These are phyloP conservation scores for Diplodia mutila DNA, from an alignment of 2,329 filamentous ascomycete genomes.

Conservation along the genomic window DNA sequence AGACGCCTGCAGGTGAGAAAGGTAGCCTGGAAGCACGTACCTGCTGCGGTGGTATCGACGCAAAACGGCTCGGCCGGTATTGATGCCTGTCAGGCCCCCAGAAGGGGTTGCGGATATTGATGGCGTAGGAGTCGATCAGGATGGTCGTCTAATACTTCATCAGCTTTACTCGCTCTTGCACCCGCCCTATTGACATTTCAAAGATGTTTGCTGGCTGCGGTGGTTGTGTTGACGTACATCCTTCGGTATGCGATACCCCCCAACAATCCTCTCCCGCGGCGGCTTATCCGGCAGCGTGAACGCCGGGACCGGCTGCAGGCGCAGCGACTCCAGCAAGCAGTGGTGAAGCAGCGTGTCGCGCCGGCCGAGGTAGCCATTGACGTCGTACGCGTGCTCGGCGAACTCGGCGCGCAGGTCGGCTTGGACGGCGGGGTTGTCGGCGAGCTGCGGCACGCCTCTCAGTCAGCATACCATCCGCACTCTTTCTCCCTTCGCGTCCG, in stretches of 20 bases:
- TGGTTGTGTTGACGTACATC: constrained; percentile 9
- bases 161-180: background rate
- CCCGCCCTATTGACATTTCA: too few species aligned
- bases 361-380: background rate
- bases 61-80: constrained; percentile 23
- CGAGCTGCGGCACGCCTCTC: too few species aligned
- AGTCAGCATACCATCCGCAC: too few species aligned
- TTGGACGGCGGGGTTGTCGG: constrained; percentile 20
- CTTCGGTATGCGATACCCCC: constrained; percentile 18
- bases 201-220: too few species aligned
- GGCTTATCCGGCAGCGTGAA: constrained; percentile 24
- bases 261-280: constrained; percentile 10
- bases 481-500: too few species aligned
- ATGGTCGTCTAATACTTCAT: constrained; percentile 11
- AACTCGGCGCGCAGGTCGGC: constrained; percentile 21
- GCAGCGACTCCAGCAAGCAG: constrained; percentile 25
- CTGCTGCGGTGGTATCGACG: constrained; percentile 13
- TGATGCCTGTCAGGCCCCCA: constrained; percentile 20
- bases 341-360: constrained; percentile 23
- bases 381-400: background rate
- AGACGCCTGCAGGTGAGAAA: too few species aligned
- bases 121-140: constrained; percentile 20
- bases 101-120: constrained; percentile 27
- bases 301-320: constrained; percentile 21
- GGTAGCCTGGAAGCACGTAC: background rate